Evolutionary conservation across 2,329 filamentous ascomycete species (phyloP), one percentile per base, ranked within the genome.

Genomic region (Samsoniella hepiali): DNA sequence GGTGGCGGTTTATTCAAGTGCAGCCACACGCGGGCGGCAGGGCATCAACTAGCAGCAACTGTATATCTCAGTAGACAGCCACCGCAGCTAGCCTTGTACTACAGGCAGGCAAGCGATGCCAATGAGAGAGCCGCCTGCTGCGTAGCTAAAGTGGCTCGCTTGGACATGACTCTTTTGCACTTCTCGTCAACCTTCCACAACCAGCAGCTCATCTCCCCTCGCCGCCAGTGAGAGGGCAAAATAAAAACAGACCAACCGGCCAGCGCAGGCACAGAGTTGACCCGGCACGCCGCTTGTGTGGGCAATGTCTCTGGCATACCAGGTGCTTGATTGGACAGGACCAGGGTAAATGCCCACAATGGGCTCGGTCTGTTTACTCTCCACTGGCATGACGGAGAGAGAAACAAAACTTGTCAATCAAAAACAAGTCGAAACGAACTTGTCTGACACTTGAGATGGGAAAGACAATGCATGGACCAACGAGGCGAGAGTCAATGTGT

Each of bases 231-330:
- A 13, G 27, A 17, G 22, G 22, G 22, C 22, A 22, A 22, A 22
- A 22, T 22, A 1, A 45, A 34, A 50, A 51, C 11, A 29, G 22
- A 36, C 40, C 29, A 54, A 40, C n/a, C 40, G 58, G 58, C 50
- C 9, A 5, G 17, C n/a, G 5, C 49, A 62, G 15, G 50, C 29
- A 29, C 29, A 45, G 17, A 54, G 50, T 62, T 54, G 40, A 31
- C 40, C 58, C 58, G 58, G n/a, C 11, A 29, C 9, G 50, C 58
- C 58, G 58, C 32, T 45, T 42, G 15, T 38, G 50, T 45, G 58
- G 50, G n/a, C 38, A 55, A 55, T 47, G 50, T 45, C 50, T 55
- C n/a, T 47, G 10, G 7, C 15, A 22, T 5, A 8, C 11, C 8
- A 29, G 29, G 29, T 5, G 10, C 4, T 34, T 55, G 50, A 55